Evolutionary conservation across 345 rosid species (phyloP).

Genomic region (Carallia brachiata): DNA sequence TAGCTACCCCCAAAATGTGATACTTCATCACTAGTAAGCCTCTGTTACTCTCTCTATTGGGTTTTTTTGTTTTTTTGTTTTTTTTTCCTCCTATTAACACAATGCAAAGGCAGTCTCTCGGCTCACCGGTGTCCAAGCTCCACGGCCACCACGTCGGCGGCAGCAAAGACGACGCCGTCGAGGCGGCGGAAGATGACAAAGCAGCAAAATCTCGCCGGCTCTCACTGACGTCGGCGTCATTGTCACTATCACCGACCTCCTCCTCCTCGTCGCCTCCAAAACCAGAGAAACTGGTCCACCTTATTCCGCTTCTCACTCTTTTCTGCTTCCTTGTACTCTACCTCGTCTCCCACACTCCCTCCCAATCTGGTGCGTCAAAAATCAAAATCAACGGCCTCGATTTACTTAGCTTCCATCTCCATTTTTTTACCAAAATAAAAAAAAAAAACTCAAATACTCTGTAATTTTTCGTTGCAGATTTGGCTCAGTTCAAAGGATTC

Average conservation of each 20-base stretch:
- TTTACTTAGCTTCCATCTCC: too few species aligned
- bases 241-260: constrained; percentile 18
- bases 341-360: constrained; percentile 76
- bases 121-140: constrained; percentile 75
- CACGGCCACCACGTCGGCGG: constrained; percentile 52
- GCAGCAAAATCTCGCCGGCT: constrained; percentile 52
- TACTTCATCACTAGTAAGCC: neutral
- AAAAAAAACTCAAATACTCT: too few species aligned
- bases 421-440: too few species aligned
- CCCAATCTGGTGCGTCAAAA: constrained; percentile 55
- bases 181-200: constrained; percentile 53
- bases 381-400: neutral
- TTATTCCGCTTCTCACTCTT: constrained; percentile 77
- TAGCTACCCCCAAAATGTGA: too few species aligned
- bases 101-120: constrained; percentile 93
- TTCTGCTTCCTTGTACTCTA: constrained; percentile 79
- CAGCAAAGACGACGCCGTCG: constrained; percentile 33
- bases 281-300: constrained; percentile 72
- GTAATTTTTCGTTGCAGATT: constrained; percentile 44
- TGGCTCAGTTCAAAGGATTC: constrained; percentile 71
- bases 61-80: neutral
- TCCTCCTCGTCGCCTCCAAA: constrained; percentile 30
- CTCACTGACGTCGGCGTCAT: constrained; percentile 20
- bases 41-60: constrained; percentile 14
- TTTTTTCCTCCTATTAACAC: constrained; percentile 18